phyloP scores from a whole-genome alignment of 306 rosid species.

The Bauhinia variegata region DNA sequence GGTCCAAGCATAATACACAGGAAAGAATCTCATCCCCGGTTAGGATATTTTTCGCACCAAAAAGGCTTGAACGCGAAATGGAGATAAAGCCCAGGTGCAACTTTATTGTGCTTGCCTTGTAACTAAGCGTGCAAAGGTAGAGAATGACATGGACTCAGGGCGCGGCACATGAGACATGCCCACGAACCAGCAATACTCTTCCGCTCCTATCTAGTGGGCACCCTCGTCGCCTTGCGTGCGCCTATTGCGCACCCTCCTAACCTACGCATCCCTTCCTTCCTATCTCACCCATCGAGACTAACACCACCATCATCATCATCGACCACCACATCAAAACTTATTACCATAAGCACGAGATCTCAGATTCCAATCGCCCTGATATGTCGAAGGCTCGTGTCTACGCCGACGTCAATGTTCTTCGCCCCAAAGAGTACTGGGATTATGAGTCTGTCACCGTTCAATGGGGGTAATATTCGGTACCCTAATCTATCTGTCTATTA shows the following conservation, averaged over 20 bases:
- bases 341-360: constrained; percentile 38
- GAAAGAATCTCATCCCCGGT: neutral
- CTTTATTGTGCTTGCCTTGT: no score
- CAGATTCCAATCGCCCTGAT: constrained; percentile 13
- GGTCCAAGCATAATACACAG: neutral
- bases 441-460: constrained; percentile 92
- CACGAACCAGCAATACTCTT: constrained; percentile 39
- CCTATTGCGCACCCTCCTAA: constrained; percentile 64
- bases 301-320: constrained; percentile 12
- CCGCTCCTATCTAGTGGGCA: constrained; percentile 53
- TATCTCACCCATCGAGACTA: constrained; percentile 19
- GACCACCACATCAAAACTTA: neutral
- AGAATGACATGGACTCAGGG: constrained; percentile 33
- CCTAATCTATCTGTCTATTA: constrained; percentile 28
- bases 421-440: constrained; percentile 94
- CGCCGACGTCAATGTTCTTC: constrained; percentile 74
- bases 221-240: constrained; percentile 51
- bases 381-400: constrained; percentile 93
- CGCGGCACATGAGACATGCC: constrained; percentile 47
- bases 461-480: constrained; percentile 69
- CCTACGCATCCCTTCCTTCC: constrained; percentile 48
- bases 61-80: neutral
- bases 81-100: no score
- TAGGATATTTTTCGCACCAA: constrained; percentile 1
- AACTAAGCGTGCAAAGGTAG: neutral